Conservation (phyloP, 495 filamentous ascomycete genomes). For the Aspergillus baeticus region DNA sequence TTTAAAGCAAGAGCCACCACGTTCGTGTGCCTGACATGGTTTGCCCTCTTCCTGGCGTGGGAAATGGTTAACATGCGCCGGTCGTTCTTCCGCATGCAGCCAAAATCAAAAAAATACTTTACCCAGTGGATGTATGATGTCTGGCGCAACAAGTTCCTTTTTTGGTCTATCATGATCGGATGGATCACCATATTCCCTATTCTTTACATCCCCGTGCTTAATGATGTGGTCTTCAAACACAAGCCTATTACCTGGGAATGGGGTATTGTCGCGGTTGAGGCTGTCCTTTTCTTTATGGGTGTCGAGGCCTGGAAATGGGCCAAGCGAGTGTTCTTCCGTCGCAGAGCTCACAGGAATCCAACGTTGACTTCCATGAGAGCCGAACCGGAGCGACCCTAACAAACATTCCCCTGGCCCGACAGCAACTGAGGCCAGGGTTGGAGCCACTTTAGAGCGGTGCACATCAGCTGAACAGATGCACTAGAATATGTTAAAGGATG, state of each 20-base stretch:
- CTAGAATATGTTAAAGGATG: no score
- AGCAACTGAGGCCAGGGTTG: no score
- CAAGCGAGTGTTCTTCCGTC: slow-evolving; percentile 58
- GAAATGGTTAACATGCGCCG: slow-evolving; percentile 68
- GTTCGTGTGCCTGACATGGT: slow-evolving; percentile 73
- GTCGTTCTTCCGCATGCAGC: slow-evolving; percentile 67
- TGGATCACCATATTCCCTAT: slow-evolving; percentile 58
- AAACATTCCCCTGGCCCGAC: no score
- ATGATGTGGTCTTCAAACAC: slow-evolving; percentile 68
- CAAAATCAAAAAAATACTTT: slow-evolving; percentile 48
- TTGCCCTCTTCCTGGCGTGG: slow-evolving; percentile 72
- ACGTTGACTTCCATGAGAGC: no score
- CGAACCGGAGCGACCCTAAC: no score
- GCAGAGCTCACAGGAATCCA: no score
- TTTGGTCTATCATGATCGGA: not conserved
- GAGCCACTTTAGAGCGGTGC: no score
- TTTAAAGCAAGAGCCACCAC: slow-evolving; percentile 71
- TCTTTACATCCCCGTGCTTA: slow-evolving; percentile 71
- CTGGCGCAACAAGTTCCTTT: not conserved
- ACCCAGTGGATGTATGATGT: slow-evolving; percentile 57
- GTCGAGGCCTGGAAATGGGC: slow-evolving; percentile 69
- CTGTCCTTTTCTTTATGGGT: slow-evolving; percentile 60
- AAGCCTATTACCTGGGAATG: slow-evolving; percentile 72
- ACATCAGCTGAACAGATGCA: no score
- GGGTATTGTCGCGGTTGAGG: slow-evolving; percentile 59